Evolutionary conservation across 108 stramenopile species (phyloP).

Genomic region (Cyclotella kingstonii): DNA sequence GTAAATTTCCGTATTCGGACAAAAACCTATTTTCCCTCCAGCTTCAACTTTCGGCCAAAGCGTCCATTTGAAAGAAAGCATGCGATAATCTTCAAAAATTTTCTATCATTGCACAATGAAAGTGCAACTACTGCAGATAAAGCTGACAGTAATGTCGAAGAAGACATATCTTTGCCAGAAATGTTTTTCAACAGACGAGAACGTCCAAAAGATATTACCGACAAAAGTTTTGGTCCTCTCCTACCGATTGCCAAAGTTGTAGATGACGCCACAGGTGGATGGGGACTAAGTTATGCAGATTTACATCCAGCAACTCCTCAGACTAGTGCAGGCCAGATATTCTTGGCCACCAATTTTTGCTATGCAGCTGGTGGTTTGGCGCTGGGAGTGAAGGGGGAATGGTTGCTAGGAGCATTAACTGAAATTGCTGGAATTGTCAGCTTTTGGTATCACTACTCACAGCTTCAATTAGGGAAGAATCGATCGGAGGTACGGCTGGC

Average conservation of each 20-base stretch:
- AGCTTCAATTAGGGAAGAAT: slow-evolving; percentile 59
- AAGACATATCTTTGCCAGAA: background rate
- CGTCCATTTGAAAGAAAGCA: too few relatives aligned
- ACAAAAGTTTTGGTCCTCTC: slow-evolving; percentile 42
- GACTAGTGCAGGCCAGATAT: slow-evolving; percentile 60
- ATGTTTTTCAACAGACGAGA: background rate
- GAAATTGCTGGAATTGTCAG: slow-evolving; percentile 70
- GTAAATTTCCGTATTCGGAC: too few relatives aligned
- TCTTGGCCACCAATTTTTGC: slow-evolving; percentile 76
- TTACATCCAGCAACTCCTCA: slow-evolving; percentile 58
- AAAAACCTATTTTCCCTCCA: too few relatives aligned
- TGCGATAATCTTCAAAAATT: too few relatives aligned
- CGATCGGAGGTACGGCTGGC: slow-evolving; percentile 62
- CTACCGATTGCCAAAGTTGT: slow-evolving; percentile 57
- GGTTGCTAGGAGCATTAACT: slow-evolving; percentile 58
- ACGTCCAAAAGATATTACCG: slow-evolving; percentile 5
- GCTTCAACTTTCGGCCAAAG: too few relatives aligned
- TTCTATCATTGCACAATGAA: too few relatives aligned
- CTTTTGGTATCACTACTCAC: slow-evolving; percentile 77
- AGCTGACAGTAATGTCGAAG: background rate
- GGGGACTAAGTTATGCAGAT: slow-evolving; percentile 77
- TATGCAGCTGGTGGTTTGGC: slow-evolving; percentile 65
- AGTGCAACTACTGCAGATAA: too few relatives aligned
- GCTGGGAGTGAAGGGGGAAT: slow-evolving; percentile 52
- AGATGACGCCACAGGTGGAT: slow-evolving; percentile 67